Base-by-base conservation (phyloP, 768 basidiomycete species). In the Mrakia gelida region DNA sequence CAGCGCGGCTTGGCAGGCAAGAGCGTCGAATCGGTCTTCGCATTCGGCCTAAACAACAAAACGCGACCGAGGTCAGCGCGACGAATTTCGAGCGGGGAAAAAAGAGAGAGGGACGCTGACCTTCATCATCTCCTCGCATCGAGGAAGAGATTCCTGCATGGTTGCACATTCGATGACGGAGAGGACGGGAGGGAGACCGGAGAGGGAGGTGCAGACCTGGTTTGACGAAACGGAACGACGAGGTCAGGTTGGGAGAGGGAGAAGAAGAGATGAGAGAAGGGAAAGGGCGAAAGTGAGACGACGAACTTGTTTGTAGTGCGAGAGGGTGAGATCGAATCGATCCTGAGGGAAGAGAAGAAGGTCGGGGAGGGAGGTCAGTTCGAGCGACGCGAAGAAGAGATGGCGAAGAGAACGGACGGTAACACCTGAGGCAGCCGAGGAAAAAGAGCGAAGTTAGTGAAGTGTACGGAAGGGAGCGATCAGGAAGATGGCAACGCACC, bases 81-180 rank as follows among this genome's bases (percentile, higher is more conserved):
- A 26, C 21, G 34, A 8, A 38, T 38, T 8, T 38, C 34, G 28
- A 32, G 59, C 59, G 63, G n/a, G n/a, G 28, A 18, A 8, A 30
- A 13, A 41, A 3, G 26, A 38, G 67, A n/a, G 38, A 15, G n/a
- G 15, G 41, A 18, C 45, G 26, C 67, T 18, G 26, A 70, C 67
- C n/a, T 86, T 84, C 83, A 91, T 87, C 54, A 86, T 86, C 79
- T 86, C 86, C 80, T 89, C 84, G 82, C 92, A 94, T 70, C 89
- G 88, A 30, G 91, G 90, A 30, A 92, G 86, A 11, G 88, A 87
- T 54, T 86, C 85, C 83, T 91, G 90, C 87, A 91, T 89, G 26
- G 86, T 85, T 1, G 90, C 77, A 28, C 77, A 78, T 30, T 73
- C 62, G 3, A 49, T 26, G 8, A 74, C 73, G 30, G 62, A 61